phyloP scores from a whole-genome alignment of 2,329 filamentous ascomycete genomes.

The Ceratocystis diversiconidia region DNA sequence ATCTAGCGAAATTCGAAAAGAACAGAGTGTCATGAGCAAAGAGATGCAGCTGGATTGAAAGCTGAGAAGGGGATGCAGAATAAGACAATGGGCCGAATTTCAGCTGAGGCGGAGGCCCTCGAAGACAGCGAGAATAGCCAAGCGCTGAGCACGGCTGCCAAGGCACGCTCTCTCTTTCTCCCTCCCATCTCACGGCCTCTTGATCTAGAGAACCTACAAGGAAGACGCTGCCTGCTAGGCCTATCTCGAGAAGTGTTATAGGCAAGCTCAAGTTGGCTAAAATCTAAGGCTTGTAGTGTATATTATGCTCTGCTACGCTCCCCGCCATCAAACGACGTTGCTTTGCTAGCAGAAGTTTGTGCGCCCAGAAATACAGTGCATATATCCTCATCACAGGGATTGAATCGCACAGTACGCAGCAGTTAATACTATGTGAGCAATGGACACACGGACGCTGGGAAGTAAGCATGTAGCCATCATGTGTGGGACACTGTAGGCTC shows the following conservation, averaged over 20 bases:
- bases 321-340: too few species aligned
- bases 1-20: background rate
- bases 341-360: background rate
- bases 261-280: too few species aligned
- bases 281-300: too few species aligned
- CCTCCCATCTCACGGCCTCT: too few species aligned
- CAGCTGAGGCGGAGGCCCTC: background rate
- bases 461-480: background rate
- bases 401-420: background rate
- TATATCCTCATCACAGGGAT: background rate
- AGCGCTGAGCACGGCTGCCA: background rate
- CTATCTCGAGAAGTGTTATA: too few species aligned
- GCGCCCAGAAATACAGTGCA: constrained; percentile 4
- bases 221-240: too few species aligned
- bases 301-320: too few species aligned
- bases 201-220: too few species aligned
- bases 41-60: background rate
- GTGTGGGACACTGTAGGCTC: background rate
- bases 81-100: background rate
- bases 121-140: background rate
- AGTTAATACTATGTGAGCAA: background rate
- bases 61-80: background rate
- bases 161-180: too few species aligned
- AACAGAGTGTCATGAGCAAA: constrained; percentile 1
- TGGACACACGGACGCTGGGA: background rate